Base-by-base conservation (phyloP, 495 filamentous ascomycete genomes). In the Clavariopsis aquatica region DNA sequence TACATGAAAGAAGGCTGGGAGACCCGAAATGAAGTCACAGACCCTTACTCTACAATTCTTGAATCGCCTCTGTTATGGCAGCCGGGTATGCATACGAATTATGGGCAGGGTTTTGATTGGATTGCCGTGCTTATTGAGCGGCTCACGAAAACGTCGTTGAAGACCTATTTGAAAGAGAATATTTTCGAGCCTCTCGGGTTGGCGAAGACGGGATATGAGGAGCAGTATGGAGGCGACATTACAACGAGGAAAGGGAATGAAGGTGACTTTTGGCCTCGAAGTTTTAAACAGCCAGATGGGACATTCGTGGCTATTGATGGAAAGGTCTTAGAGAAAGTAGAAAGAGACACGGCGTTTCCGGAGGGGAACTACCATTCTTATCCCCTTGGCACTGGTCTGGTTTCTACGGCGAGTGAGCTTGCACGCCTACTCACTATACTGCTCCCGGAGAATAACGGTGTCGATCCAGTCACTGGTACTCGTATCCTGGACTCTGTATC, bases 91-190 rank as follows among this genome's bases (percentile, higher is more conserved):
- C 54, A 65, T 34, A 60, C 62, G 26, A 60, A 60, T 23, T 60
- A 65, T 51, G 62, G 55, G 7, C 54, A 65, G 38, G 54, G 62
- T 20, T 46, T 65, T 20, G 62, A 60, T 23, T 65, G 55, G 62
- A 22, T 65, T 5, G 62, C 55, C 23, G 62, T 54, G 1, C 55
- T 65, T 10, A 60, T 65, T 29, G 55, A 65, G 24, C 45, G 62
- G 3, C 9, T 60, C 4, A 60, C 62, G 23, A 54, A 54, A 7
- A 1, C 9, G 20, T 26, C 5, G 24, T 36, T 65, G 12, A 23
- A 13, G 15, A n/a, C 9, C 5, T 27, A 51, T 13, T 26, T 65
- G 1, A 1, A 52, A 22, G 47, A 54, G 27, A 29, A 51, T 12
- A 54, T 65, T 17, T 65, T 65, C 34, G 34, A 15, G 1, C 55